These are phyloP conservation scores for Penicillium cinerascens DNA, from an alignment of 495 filamentous ascomycete genomes.

Conservation along the genomic window DNA sequence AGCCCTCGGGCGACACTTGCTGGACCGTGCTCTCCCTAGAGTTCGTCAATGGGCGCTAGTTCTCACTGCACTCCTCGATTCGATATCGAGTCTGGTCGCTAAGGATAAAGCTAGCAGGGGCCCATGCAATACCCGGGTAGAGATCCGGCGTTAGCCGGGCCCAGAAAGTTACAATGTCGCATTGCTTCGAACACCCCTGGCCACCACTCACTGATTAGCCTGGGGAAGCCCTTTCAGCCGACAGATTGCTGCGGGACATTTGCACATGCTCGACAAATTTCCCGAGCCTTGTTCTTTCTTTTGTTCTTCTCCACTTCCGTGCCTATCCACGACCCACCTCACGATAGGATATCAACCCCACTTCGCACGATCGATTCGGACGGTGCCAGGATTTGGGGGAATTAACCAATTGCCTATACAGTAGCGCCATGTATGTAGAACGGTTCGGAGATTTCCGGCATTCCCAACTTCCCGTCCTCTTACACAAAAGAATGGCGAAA, in stretches of 20 bases:
- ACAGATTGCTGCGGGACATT: conserved; percentile 13
- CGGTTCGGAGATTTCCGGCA: conserved; percentile 6
- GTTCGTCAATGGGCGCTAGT: conserved; percentile 1
- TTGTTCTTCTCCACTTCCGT: background rate
- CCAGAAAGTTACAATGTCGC: conserved; percentile 31
- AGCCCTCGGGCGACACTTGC: background rate
- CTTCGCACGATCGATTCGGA: conserved; percentile 8
- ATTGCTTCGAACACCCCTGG: conserved; percentile 16
- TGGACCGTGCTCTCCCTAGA: conserved; percentile 2
- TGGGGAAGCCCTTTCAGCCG: background rate
- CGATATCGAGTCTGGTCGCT: conserved; percentile 10
- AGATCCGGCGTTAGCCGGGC: conserved; percentile 29
- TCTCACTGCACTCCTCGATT: background rate
- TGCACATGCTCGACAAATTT: conserved; percentile 17
- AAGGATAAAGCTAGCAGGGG: conserved; percentile 19
- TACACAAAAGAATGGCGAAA: background rate
- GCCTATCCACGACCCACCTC: conserved; percentile 7
- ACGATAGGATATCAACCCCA: conserved; percentile 25
- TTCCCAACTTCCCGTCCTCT: background rate
- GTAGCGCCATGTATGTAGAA: background rate
- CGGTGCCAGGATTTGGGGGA: background rate
- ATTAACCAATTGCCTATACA: background rate
- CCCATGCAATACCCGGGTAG: conserved; percentile 16
- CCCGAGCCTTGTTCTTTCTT: conserved; percentile 9
- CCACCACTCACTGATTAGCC: conserved; percentile 10